phyloP scores from a whole-genome alignment of 1,139 yeast species.

The Diutina ranongensis region DNA sequence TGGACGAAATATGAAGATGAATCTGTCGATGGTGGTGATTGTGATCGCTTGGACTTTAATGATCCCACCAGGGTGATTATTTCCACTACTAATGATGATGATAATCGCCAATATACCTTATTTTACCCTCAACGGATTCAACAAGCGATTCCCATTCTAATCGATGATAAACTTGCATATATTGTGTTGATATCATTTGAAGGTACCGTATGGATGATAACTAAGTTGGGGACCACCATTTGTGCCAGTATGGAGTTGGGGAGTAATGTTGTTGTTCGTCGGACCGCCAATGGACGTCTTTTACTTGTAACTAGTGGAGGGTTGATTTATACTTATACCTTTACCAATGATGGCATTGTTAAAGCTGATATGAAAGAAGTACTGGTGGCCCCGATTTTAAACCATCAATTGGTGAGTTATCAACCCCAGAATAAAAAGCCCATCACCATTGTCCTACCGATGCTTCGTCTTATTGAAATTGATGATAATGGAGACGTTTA shows the following conservation, averaged over 20 bases:
- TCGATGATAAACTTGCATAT: slow-evolving; percentile 19
- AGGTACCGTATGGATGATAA: slow-evolving; percentile 59
- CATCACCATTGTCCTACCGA: slow-evolving; percentile 9
- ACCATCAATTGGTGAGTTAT: slow-evolving; percentile 12
- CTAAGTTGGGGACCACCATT: slow-evolving; percentile 41
- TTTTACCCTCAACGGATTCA: slow-evolving; percentile 33
- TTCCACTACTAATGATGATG: slow-evolving; percentile 13
- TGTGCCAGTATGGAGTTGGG: slow-evolving; percentile 51
- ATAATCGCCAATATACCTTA: slow-evolving; percentile 17
- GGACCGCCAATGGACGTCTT: slow-evolving; percentile 39
- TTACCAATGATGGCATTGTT: slow-evolving; percentile 14
- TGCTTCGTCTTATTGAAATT: slow-evolving; percentile 16
- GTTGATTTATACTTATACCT: slow-evolving; percentile 37
- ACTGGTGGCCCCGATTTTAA: slow-evolving; percentile 42
- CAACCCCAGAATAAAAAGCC: slow-evolving; percentile 11
- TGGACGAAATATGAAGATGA: slow-evolving; percentile 26
- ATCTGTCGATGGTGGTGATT: slow-evolving; percentile 1
- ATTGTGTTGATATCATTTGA: slow-evolving; percentile 62
- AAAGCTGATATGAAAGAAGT: slow-evolving; percentile 26
- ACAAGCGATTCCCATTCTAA: slow-evolving; percentile 25
- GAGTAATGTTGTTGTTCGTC: slow-evolving; percentile 40
- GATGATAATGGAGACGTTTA: slow-evolving; percentile 27
- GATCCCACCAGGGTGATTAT: slow-evolving; percentile 34
- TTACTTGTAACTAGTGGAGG: slow-evolving; percentile 44
- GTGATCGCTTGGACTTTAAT: slow-evolving; percentile 25